Evolutionary conservation across 306 rosid genomes (phyloP).

Genomic region (Trifolium subterraneum): DNA sequence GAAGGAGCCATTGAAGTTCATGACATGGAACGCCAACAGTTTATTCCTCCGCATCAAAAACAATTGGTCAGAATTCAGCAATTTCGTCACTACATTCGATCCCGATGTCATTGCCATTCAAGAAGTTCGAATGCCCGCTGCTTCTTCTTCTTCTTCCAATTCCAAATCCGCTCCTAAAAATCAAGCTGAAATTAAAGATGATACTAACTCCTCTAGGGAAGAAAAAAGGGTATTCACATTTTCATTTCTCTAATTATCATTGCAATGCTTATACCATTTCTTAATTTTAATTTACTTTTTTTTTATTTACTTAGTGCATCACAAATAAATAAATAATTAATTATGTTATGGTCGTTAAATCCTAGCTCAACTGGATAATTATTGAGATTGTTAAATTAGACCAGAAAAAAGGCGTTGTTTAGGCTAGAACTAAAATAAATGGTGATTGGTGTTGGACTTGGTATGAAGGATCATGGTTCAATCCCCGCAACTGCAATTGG

Average conservation of each 20-base stretch:
- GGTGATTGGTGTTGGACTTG: too few species aligned
- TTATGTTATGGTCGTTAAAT: too few species aligned
- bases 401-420: too few species aligned
- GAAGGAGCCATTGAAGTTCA: conserved; percentile 78
- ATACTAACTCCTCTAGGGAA: conserved; percentile 73
- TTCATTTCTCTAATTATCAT: background rate
- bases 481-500: too few species aligned
- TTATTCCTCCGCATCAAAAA: conserved; percentile 85
- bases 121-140: conserved; percentile 99
- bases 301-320: too few species aligned
- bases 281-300: background rate
- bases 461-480: too few species aligned
- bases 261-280: background rate
- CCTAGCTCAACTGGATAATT: too few species aligned
- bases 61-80: conserved; percentile 72
- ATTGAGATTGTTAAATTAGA: too few species aligned
- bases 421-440: too few species aligned
- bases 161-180: conserved; percentile 77
- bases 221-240: conserved; percentile 71
- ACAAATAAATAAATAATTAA: background rate
- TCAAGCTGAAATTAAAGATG: conserved; percentile 86
- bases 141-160: conserved; percentile 73
- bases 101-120: conserved; percentile 91
- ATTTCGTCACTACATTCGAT: conserved; percentile 63
- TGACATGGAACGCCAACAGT: conserved; percentile 98